Conservation (phyloP, 345 rosid genomes). For the Heritiera littoralis region DNA sequence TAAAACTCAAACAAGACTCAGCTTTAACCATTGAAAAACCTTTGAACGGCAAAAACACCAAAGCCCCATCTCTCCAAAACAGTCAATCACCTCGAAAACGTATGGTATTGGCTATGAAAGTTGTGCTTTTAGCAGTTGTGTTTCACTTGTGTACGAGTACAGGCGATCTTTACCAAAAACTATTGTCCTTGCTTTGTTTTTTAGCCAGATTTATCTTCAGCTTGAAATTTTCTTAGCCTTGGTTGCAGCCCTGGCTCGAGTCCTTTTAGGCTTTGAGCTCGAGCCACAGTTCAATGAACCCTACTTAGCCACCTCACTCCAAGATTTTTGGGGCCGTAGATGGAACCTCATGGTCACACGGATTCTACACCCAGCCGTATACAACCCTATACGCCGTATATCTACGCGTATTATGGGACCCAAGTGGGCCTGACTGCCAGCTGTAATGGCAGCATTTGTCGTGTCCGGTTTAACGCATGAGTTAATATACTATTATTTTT, state of each 20-base stretch:
- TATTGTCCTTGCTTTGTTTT: constrained; percentile 33
- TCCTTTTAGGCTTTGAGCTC: constrained; percentile 46
- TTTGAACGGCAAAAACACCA: background rate
- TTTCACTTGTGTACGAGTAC: constrained; percentile 37
- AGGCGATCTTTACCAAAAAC: constrained; percentile 31
- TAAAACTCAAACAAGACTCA: constrained; percentile 36
- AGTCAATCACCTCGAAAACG: background rate
- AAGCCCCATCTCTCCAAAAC: background rate
- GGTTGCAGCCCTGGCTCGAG: constrained; percentile 36
- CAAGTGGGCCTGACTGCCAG: constrained; percentile 30
- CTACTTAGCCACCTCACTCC: constrained; percentile 61
- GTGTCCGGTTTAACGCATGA: constrained; percentile 74
- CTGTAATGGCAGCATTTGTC: constrained; percentile 41
- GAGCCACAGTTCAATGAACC: constrained; percentile 70
- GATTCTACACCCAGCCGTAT: constrained; percentile 50
- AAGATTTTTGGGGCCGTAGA: constrained; percentile 79
- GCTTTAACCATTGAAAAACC: background rate
- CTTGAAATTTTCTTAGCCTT: constrained; percentile 41
- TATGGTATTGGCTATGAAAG: constrained; percentile 26
- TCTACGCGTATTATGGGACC: constrained; percentile 22
- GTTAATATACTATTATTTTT: constrained; percentile 39
- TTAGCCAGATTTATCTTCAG: constrained; percentile 45
- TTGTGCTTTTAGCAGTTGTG: constrained; percentile 27
- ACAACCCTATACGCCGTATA: constrained; percentile 42
- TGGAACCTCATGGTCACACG: constrained; percentile 69